Base-by-base conservation (phyloP, 192 early-diverging fungal species). In the Mortierella alpina region DNA sequence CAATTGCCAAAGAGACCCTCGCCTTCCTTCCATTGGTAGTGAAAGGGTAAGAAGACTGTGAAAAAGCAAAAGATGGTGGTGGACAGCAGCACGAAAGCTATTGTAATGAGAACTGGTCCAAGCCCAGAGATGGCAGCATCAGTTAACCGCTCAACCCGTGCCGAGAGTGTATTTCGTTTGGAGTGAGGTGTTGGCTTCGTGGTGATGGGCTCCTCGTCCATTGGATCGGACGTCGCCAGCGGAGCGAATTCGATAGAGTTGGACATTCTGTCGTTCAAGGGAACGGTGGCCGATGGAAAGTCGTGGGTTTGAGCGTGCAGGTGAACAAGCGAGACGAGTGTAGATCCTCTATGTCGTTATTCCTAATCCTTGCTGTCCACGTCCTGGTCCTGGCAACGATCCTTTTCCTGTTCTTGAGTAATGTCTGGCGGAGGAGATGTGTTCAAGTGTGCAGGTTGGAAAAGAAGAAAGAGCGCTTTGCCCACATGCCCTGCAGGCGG, bases 21-120 rank as follows among this genome's bases (percentile, higher is more conserved):
- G 39, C 84, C 84, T 10, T 84, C 84, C 13, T 72, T 51, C 87
- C 87, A 90, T 8, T 49, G 31, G 55, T 86, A 74, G 14, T 73
- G 78, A 49, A 68, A 90, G 6, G 89, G 87, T 40, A 88, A 80
- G 14, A 88, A 73, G 6, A 88, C 84, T 0, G 79, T 51, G 48
- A 84, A 90, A 49, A 75, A 90, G 8, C 68, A 70, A 50, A 85
- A 52, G 15, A 82, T 82, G 41, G 83, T 84, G 55, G 83, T 58
- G 14, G 84, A 77, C 39, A 90, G 53, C 17, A 90, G 72, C 5
- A 77, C 40, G n/a, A 88, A 63, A 13, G 87, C 89, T 39, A 88
- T 56, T 5, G 49, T 59, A 56, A 90, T 86, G 45, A 90, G 84
- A 12, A 88, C 52, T 2, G 89, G 89, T 0, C 89, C 89, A 23